These are phyloP conservation scores for Fennellomyces sp. DNA, from an alignment of 371 early-diverging fungal genomes.

Conservation along the genomic window DNA sequence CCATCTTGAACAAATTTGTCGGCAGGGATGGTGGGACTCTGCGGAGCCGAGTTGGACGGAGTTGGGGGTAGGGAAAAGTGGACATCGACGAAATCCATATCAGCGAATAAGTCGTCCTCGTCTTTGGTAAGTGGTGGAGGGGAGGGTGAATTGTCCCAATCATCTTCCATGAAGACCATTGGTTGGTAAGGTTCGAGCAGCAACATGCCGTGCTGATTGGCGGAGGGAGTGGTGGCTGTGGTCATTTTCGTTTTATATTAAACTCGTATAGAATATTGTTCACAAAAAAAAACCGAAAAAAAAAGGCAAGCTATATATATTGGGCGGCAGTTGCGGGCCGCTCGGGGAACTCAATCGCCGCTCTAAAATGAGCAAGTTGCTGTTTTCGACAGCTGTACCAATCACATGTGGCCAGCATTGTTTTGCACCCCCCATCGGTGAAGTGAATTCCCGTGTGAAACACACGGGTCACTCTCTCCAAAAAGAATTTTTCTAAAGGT, in stretches of 20 bases:
- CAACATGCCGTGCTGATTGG: not conserved
- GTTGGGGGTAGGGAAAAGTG: slow-evolving; percentile 1
- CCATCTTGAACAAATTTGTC: not conserved
- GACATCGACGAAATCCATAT: slow-evolving; percentile 8
- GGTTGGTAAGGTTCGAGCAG: slow-evolving; percentile 8
- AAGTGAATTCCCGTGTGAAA: slow-evolving; percentile 3
- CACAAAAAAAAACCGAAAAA: not conserved
- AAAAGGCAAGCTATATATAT: not conserved
- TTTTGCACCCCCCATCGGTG: not conserved
- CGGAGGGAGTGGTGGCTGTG: not conserved
- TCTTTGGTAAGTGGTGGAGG: not conserved
- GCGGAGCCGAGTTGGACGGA: not conserved
- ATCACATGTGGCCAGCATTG: not conserved
- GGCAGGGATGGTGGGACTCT: not conserved
- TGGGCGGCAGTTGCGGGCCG: not conserved
- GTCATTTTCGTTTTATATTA: not conserved
- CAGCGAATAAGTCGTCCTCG: not conserved
- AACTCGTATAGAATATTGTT: too few relatives aligned
- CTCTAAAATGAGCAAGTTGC: not conserved
- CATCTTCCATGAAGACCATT: slow-evolving; percentile 5
- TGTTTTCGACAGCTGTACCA: not conserved
- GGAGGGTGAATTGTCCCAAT: slow-evolving; percentile 6
- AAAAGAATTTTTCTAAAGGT: slow-evolving; percentile 1
- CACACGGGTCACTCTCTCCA: not conserved
- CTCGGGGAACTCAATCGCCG: not conserved